Conservation (phyloP, 2,329 filamentous ascomycete species). For the Cryphonectria japonica region DNA sequence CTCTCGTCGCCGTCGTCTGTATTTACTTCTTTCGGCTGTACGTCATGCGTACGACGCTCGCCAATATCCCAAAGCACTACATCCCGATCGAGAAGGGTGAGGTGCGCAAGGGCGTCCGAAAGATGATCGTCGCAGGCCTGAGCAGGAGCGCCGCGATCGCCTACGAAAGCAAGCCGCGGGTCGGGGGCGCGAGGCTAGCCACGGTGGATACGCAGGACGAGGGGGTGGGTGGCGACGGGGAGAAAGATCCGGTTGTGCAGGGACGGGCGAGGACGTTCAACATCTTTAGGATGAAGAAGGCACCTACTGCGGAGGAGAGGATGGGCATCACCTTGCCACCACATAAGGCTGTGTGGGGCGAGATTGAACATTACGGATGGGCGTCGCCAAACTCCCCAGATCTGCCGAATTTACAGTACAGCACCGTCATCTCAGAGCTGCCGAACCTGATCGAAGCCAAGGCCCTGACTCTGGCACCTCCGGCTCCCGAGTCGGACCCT, state of each 20-base stretch:
- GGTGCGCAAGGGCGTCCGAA: conserved; percentile 72
- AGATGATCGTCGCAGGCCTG: conserved; percentile 74
- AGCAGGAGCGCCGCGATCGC: conserved; percentile 79
- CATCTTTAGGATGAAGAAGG: conserved; percentile 41
- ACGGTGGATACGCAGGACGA: conserved; percentile 29
- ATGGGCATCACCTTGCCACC: conserved; percentile 53
- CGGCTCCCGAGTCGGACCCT: conserved; percentile 47
- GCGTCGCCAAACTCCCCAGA: conserved; percentile 76
- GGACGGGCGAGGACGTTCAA: conserved; percentile 31
- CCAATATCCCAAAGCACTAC: conserved; percentile 83
- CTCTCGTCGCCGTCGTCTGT: conserved; percentile 69
- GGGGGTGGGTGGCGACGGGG: not conserved
- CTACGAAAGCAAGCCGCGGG: conserved; percentile 73
- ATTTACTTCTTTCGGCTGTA: conserved; percentile 86
- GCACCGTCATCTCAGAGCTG: conserved; percentile 78
- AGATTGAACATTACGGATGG: conserved; percentile 89
- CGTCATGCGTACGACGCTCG: conserved; percentile 78
- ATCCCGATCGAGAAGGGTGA: conserved; percentile 86
- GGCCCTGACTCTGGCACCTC: conserved; percentile 81
- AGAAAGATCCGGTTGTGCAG: not conserved
- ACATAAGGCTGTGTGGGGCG: conserved; percentile 70
- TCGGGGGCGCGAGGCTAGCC: conserved; percentile 42
- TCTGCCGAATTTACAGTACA: conserved; percentile 81
- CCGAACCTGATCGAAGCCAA: conserved; percentile 91
- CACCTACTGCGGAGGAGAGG: conserved; percentile 42